Base-by-base conservation (phyloP, 257 asterid genomes). In the Solanum ossicruentum region DNA sequence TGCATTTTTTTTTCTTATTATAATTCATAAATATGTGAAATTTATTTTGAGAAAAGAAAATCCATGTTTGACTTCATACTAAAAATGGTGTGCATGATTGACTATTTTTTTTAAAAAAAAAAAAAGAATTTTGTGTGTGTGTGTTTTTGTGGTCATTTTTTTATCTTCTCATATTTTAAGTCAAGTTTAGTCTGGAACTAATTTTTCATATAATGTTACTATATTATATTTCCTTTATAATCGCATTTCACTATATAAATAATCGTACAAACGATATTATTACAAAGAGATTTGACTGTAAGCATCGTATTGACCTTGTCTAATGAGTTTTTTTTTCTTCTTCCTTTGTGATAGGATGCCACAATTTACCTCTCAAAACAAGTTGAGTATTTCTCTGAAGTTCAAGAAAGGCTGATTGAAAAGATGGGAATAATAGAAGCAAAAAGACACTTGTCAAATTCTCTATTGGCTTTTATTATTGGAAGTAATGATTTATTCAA, bases 401-500 rank as follows among this genome's bases (percentile, higher is more conserved):
- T 91, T 75, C 88, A 89, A 15, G 89, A 86, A 67, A 81, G 87
- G 23, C 88, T 91, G 47, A 92, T 81, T 45, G 85, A 84, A 61
- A 87, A 86, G 20, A 26, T 93, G 78, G 93, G 93, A 3, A 45
- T 88, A 0, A 36, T 52, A 1, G 89, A 82, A 7, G 94, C 87
- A 10, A 86, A 88, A 20, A 75, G 86, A 12, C 98, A 91, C 57
- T 84, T 94, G 10, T 86, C 95, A 3, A 91, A 89, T 58, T 93
- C 98, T n/a, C 52, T 93, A 5, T 94, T 93, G 56, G 81, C 91
- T 4, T 12, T 93, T 15, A 93, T 94, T 13, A 94, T 96, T 6
- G 99, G 98, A 18, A 94, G 93, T 93, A 96, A 94, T 73, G 98
- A 96, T 83, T 63, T 94, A 11, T 89, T 92, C 36, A 85, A 56